A percentile compares a stretch with the other conserved stretches of the same genome.
Conservation (phyloP, 106 monocot genomes). For the Iris macrosiphon region DNA sequence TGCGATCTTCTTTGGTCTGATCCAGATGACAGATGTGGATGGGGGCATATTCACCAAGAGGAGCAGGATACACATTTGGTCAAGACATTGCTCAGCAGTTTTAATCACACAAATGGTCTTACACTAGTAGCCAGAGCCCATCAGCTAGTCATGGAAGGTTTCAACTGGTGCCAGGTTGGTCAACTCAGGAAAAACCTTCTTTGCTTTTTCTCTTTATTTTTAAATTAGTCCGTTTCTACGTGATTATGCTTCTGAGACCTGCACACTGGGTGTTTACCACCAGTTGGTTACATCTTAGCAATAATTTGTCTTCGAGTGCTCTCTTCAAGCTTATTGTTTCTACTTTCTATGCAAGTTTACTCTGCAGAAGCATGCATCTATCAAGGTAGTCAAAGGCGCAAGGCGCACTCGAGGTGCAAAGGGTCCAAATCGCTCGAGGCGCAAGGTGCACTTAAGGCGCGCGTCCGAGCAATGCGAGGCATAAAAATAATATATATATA, state of each 20-base stretch:
- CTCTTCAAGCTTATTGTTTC: background rate
- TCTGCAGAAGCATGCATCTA: too few relatives aligned
- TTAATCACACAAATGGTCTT: constrained; percentile 54
- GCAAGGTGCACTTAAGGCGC: too few relatives aligned
- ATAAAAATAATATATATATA: too few relatives aligned
- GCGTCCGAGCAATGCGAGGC: too few relatives aligned
- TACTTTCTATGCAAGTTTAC: background rate
- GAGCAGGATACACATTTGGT: constrained; percentile 71
- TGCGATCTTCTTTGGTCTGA: constrained; percentile 92
- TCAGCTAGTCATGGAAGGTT: constrained; percentile 65
- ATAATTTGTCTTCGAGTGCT: background rate
- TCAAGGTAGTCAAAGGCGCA: too few relatives aligned
- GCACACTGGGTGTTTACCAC: background rate
- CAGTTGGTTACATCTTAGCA: too few relatives aligned
- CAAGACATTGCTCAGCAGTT: constrained; percentile 57
- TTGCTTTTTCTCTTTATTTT: too few relatives aligned
- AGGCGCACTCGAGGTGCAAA: too few relatives aligned
- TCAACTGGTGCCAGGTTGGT: constrained; percentile 54
- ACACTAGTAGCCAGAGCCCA: constrained; percentile 45
- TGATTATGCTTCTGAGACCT: background rate
- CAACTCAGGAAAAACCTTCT: background rate
- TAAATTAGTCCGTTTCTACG: too few relatives aligned
- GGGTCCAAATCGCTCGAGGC: too few relatives aligned
- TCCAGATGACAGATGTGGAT: constrained; percentile 87
- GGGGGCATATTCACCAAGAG: constrained; percentile 87